Conservation (phyloP, 305 asterid genomes). For the Fraxinus nigra region DNA sequence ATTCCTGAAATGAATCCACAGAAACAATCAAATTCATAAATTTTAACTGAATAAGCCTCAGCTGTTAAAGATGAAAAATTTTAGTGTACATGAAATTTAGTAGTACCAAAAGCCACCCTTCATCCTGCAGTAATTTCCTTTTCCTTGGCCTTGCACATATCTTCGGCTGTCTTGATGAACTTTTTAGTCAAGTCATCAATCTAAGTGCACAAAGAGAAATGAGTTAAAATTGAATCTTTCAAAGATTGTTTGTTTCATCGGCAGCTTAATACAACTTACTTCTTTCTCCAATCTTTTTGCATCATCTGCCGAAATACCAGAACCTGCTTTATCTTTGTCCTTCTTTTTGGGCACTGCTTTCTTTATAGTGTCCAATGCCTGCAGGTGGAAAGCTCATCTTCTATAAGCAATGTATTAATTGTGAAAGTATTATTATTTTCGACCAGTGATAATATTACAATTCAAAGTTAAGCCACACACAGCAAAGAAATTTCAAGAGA, state of each 20-base stretch:
- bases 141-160: constrained; percentile 90
- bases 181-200: constrained; percentile 81
- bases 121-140: constrained; percentile 72
- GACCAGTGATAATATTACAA: neutral
- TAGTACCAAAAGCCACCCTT: constrained; percentile 22
- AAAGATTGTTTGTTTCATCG: neutral
- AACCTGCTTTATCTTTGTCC: constrained; percentile 63
- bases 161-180: constrained; percentile 86
- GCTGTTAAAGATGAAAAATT: neutral
- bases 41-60: neutral
- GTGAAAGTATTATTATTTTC: neutral
- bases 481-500: neutral
- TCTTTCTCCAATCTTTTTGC: constrained; percentile 88
- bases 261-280: constrained; percentile 38
- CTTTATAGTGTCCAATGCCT: constrained; percentile 79
- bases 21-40: neutral
- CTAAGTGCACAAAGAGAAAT: constrained; percentile 33
- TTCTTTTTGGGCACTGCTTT: constrained; percentile 69
- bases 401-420: constrained; percentile 15
- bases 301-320: constrained; percentile 73
- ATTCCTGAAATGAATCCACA: neutral
- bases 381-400: constrained; percentile 8
- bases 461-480: neutral
- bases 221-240: constrained; percentile 12
- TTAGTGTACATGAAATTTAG: neutral